Evolutionary conservation across 2,329 filamentous ascomycete species (phyloP).

Genomic region (Aspergillus phoenicis): DNA sequence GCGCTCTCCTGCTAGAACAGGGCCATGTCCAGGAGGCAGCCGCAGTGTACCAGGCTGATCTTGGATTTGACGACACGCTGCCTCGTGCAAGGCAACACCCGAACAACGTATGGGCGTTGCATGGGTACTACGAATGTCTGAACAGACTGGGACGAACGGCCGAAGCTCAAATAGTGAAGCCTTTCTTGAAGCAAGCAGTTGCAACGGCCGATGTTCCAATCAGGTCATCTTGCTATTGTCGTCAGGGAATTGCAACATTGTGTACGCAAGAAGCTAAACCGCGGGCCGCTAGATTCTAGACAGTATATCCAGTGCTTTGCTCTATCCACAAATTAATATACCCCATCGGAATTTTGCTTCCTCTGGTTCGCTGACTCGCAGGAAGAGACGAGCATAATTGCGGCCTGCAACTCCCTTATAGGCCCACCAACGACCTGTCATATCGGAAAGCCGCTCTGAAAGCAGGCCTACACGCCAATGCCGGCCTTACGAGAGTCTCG

Average conservation of each 20-base stretch:
- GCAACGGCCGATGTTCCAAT: slow-evolving; percentile 63
- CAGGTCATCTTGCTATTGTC: slow-evolving; percentile 61
- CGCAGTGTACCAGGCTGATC: slow-evolving; percentile 61
- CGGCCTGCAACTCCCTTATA: no score
- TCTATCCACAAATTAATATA: no score
- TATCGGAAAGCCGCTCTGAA: no score
- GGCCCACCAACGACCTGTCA: no score
- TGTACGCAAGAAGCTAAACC: no score
- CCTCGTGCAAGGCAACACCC: slow-evolving; percentile 68
- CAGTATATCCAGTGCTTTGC: no score
- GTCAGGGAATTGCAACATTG: slow-evolving; percentile 22
- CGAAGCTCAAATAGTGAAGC: slow-evolving; percentile 53
- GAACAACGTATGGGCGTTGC: slow-evolving; percentile 74
- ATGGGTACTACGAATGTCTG: slow-evolving; percentile 73
- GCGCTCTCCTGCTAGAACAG: slow-evolving; percentile 69
- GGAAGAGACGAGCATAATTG: no score
- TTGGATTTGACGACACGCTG: slow-evolving; percentile 62
- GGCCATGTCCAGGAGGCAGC: slow-evolving; percentile 59
- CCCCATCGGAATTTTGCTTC: no score
- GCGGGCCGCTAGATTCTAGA: no score
- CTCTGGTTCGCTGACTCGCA: no score
- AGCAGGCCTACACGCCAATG: no score
- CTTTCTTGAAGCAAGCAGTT: slow-evolving; percentile 56
- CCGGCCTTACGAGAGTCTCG: no score
- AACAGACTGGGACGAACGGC: slow-evolving; percentile 53